Evolutionary conservation across 495 filamentous ascomycete species (phyloP).

Genomic region (Hypoxylon crocopeplum): DNA sequence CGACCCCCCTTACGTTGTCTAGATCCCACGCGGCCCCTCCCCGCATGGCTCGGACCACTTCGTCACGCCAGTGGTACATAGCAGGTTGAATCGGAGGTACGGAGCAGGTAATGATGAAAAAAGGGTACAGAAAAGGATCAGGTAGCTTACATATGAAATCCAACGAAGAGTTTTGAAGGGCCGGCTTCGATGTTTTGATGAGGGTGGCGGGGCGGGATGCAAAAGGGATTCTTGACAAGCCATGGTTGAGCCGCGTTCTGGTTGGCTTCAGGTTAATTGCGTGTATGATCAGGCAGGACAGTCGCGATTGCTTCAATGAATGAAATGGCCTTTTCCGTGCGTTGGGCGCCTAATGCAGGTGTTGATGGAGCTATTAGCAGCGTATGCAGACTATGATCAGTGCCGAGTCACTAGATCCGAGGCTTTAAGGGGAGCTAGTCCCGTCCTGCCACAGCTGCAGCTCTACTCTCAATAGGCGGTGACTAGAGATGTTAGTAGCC

Average conservation of each 20-base stretch:
- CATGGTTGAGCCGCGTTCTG: constrained; percentile 27
- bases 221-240: constrained; percentile 8
- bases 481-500: too few species aligned
- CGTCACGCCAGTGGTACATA: constrained; percentile 3
- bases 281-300: constrained; percentile 35
- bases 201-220: constrained; percentile 12
- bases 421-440: too few species aligned
- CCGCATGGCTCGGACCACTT: constrained; percentile 8
- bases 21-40: constrained; percentile 32
- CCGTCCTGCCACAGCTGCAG: too few species aligned
- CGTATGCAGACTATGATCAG: not conserved
- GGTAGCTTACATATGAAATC: constrained; percentile 13
- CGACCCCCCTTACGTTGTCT: constrained; percentile 44
- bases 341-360: constrained; percentile 3
- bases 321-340: constrained; percentile 21
- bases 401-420: not conserved
- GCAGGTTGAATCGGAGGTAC: not conserved
- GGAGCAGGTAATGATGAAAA: constrained; percentile 26
- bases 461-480: too few species aligned
- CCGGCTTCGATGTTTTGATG: constrained; percentile 26
- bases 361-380: not conserved
- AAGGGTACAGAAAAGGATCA: not conserved
- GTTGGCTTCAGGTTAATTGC: constrained; percentile 32
- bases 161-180: constrained; percentile 13
- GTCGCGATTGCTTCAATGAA: constrained; percentile 29